A percentile compares a stretch with the other conserved stretches of the same genome.
Evolutionary conservation across 306 rosid species (phyloP).

Genomic region (Medicago truncatula): DNA sequence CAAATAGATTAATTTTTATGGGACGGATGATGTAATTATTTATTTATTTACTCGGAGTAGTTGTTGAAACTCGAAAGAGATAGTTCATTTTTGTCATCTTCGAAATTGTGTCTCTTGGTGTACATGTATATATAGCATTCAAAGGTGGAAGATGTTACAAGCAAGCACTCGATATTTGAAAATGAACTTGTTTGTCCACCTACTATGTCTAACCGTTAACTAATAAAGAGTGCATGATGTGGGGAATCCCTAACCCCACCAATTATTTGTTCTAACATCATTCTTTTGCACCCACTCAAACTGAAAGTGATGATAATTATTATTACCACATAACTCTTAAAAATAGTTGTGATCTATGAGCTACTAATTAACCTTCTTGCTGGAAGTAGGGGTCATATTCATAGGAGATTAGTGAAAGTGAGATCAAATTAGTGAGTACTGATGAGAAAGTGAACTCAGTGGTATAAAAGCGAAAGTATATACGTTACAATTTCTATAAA

Average conservation of each 20-base stretch:
- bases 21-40: too few species aligned
- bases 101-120: neutral
- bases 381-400: neutral
- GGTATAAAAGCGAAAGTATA: neutral
- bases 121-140: neutral
- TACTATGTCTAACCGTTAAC: neutral
- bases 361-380: neutral
- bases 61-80: neutral
- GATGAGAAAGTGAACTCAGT: neutral
- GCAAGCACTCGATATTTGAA: conserved; percentile 16
- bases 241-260: conserved; percentile 43
- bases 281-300: conserved; percentile 31
- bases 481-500: neutral
- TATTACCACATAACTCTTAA: neutral
- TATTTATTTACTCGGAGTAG: neutral
- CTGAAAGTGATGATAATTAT: neutral
- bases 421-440: neutral
- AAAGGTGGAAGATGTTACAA: conserved; percentile 35
- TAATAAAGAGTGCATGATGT: conserved; percentile 14
- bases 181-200: conserved; percentile 15
- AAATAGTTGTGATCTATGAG: neutral
- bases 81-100: neutral
- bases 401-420: neutral
- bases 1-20: too few species aligned
- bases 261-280: conserved; percentile 38